phyloP scores from a whole-genome alignment of 352 stramenopile species.

The Phytophthora pistaciae region DNA sequence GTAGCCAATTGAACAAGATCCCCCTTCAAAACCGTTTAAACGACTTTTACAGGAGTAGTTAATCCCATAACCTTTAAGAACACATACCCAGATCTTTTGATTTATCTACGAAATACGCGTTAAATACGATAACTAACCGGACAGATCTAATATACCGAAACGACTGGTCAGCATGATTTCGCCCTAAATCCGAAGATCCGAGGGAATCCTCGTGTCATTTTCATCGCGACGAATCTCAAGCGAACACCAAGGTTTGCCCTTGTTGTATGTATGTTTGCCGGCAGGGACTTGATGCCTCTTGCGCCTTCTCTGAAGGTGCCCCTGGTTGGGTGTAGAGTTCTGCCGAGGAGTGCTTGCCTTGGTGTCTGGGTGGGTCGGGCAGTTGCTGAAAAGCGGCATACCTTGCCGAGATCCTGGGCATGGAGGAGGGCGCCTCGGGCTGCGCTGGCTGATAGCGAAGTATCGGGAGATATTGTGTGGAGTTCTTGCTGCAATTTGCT shows the following conservation, averaged over 20 bases:
- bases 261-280: not conserved
- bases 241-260: not conserved
- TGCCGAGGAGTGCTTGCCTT: constrained; percentile 18
- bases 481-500: constrained; percentile 81
- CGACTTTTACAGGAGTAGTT: not conserved
- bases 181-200: not conserved
- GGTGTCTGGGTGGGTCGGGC: constrained; percentile 14
- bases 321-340: constrained; percentile 41
- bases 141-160: not conserved
- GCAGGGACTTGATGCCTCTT: constrained; percentile 28
- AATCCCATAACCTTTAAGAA: not conserved
- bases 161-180: constrained; percentile 16
- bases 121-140: too few relatives aligned
- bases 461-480: constrained; percentile 76
- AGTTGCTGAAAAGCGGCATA: constrained; percentile 47
- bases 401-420: constrained; percentile 8
- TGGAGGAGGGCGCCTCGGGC: constrained; percentile 21
- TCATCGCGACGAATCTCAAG: not conserved
- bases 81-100: not conserved
- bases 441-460: constrained; percentile 55
- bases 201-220: not conserved
- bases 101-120: not conserved
- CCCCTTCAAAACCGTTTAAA: constrained; percentile 24
- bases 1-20: constrained; percentile 24
- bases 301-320: constrained; percentile 14